Base-by-base conservation (phyloP, 108 stramenopile species). In the Cyclotella baltica region DNA sequence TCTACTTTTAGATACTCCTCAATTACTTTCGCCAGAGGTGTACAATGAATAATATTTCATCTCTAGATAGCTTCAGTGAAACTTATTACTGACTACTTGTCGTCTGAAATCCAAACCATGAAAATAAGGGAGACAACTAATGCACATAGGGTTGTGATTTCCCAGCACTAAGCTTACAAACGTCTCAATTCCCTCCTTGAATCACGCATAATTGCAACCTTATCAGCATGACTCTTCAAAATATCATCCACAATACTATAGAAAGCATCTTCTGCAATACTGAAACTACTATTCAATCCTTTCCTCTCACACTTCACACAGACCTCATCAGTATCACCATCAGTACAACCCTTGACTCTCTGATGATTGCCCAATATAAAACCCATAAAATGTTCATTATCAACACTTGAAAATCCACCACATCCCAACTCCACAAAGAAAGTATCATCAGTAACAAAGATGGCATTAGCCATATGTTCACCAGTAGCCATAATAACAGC, bases 351-450 rank as follows among this genome's bases (percentile, higher is more conserved):
- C 13, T 6, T n/a, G 29, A 76, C 75, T 47, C 33, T 76, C 55
- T 5, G 56, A 20, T 66, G 46, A 29, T 55, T 67, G 16, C 75
- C 75, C 23, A 58, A 35, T 22, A 76, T 46, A 0, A 76, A 51
- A 16, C 47, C 36, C 65, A 76, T 76, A 35, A 76, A 76, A 13
- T 30, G 75, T 28, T 18, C 5, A 48, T 76, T 67, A 4, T 23
- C 51, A 25, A 62, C 64, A 11, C 2, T 27, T 20, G 75, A 76
- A 35, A 30, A 53, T 15, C 31, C 36, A 0, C 40, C 40, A 31
- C 75, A 76, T 31, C 65, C 56, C 25, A 76, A 52, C n/a, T 76
- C 75, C 3, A 51, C 70, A 57, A 70, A 70, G 13, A 31, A 20
- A 1, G 51, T 52, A 20, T 70, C 56, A 25, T 70, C 70, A 1